Percentiles rank a stretch among this genome's conserved stretches.
phyloP scores from a whole-genome alignment of 495 filamentous ascomycete genomes.

The Penicillium subrubescens region DNA sequence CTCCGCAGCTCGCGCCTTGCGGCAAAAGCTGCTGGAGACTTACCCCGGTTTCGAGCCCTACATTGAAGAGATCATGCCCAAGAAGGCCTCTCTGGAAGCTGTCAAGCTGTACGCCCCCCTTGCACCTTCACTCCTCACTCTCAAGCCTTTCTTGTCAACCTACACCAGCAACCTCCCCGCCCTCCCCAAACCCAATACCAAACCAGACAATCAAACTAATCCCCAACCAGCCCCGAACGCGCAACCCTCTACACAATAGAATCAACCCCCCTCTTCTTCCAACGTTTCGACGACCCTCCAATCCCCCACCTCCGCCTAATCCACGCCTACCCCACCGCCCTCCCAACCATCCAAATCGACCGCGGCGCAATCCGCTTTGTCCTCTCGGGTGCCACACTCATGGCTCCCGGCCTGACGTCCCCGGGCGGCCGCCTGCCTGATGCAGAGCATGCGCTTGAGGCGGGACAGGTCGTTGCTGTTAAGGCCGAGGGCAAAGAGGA shows the following conservation, averaged over 20 bases:
- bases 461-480: conserved; percentile 81
- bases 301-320: conserved; percentile 81
- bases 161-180: neutral
- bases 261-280: conserved; percentile 80
- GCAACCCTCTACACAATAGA: conserved; percentile 83
- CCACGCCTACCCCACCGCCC: conserved; percentile 57
- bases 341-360: conserved; percentile 69
- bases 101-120: conserved; percentile 68
- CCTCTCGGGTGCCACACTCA: conserved; percentile 85
- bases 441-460: conserved; percentile 57
- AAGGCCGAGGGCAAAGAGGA: conserved; percentile 92
- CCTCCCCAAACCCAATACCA: neutral
- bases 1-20: conserved; percentile 84
- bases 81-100: conserved; percentile 89
- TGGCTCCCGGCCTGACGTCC: conserved; percentile 90
- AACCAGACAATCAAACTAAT: neutral
- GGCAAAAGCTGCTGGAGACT: conserved; percentile 75
- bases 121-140: too few species aligned
- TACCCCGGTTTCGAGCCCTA: conserved; percentile 84
- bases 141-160: too few species aligned
- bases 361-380: conserved; percentile 97
- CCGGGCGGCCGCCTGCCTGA: conserved; percentile 76
- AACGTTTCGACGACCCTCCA: conserved; percentile 76
- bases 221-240: conserved; percentile 68
- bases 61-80: conserved; percentile 94